A percentile compares a stretch with the other conserved stretches of the same genome.
phyloP scores from a whole-genome alignment of 805 yeast species.

The Zygosaccharomyces rouxii region DNA sequence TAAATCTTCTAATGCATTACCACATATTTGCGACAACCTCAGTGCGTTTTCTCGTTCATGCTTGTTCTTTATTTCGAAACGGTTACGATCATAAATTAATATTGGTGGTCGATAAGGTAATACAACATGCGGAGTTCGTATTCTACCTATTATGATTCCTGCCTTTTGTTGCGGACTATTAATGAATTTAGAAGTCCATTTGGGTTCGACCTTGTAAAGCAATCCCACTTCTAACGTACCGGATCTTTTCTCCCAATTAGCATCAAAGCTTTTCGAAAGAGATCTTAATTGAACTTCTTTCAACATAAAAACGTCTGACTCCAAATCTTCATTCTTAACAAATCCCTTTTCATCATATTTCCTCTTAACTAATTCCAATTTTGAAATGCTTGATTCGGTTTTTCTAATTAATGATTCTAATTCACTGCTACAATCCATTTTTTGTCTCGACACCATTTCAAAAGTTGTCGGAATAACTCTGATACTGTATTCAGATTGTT shows the following conservation, averaged over 20 bases:
- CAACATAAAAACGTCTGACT: not conserved
- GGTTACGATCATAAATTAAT: not conserved
- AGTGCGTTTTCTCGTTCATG: not conserved
- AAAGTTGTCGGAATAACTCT: not conserved
- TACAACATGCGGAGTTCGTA: not conserved
- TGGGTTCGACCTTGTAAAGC: not conserved
- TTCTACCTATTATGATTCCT: not conserved
- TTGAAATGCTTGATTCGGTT: not conserved
- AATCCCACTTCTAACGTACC: not conserved
- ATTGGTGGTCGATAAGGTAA: not conserved
- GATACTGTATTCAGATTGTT: not conserved
- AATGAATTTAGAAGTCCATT: not conserved
- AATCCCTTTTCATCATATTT: not conserved
- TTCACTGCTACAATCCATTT: not conserved
- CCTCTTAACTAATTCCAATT: not conserved
- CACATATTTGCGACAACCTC: not conserved
- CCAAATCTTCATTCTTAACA: not conserved
- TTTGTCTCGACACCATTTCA: not conserved
- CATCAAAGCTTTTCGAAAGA: not conserved
- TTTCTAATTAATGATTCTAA: not conserved
- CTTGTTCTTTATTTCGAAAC: not conserved
- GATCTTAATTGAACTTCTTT: not conserved
- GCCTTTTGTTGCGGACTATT: not conserved
- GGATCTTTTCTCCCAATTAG: not conserved
- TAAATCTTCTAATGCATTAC: not conserved